phyloP scores from a whole-genome alignment of 2,329 filamentous ascomycete genomes.

The Neonectria coccinea region DNA sequence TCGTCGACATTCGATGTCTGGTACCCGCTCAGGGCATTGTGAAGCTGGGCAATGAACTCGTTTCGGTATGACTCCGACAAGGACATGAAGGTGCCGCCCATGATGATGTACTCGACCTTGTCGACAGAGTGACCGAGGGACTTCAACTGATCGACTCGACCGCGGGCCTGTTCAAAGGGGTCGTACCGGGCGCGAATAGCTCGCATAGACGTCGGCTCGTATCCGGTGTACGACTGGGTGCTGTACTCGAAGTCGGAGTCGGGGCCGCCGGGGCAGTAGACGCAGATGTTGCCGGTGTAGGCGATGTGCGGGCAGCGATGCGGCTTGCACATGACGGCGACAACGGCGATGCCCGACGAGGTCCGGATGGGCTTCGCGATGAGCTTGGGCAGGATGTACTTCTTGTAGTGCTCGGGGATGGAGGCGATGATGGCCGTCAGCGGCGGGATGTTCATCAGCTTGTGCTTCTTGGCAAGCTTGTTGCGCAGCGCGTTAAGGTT shows the following conservation, averaged over 20 bases:
- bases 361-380: constrained; percentile 97
- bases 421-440: constrained; percentile 97
- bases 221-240: constrained; percentile 98
- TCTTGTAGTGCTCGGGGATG: constrained; percentile 99
- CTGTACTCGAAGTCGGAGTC: constrained; percentile 99
- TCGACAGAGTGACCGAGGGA: constrained; percentile 96
- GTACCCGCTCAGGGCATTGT: constrained; percentile 97
- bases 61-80: constrained; percentile 89
- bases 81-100: constrained; percentile 99
- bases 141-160: constrained; percentile 96
- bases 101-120: constrained; percentile 99
- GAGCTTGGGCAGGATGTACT: constrained; percentile 95
- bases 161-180: constrained; percentile 96
- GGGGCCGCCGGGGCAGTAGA: constrained; percentile 97
- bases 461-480: constrained; percentile 93
- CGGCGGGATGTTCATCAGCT: constrained; percentile 86
- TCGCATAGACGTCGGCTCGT: constrained; percentile 98
- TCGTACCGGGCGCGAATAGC: constrained; percentile 97
- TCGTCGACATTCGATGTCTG: constrained; percentile 95
- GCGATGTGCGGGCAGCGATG: constrained; percentile 98
- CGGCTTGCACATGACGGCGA: constrained; percentile 99
- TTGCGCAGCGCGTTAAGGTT: constrained; percentile 91
- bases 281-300: constrained; percentile 98
- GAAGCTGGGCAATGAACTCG: constrained; percentile 92
- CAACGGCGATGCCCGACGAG: constrained; percentile 95